Evolutionary conservation across 2,329 filamentous ascomycete species (phyloP).

Genomic region (Pseudogymnoascus destructans): DNA sequence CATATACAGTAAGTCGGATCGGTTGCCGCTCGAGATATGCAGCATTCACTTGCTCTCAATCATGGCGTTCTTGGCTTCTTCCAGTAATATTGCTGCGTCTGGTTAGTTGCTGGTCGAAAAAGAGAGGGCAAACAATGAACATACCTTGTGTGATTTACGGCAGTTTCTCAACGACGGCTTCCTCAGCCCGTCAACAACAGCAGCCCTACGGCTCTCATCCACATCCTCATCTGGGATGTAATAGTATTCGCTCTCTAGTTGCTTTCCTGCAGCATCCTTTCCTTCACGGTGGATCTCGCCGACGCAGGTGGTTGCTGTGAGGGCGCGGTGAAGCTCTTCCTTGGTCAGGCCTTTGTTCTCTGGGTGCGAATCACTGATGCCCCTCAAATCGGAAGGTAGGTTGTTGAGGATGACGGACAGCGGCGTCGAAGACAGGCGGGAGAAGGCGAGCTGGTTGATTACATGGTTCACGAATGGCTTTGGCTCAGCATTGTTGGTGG

Average conservation of each 20-base stretch:
- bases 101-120: background rate
- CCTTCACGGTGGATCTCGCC: conserved; percentile 82
- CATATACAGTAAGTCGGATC: conserved; percentile 5
- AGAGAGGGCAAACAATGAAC: conserved; percentile 19
- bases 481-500: conserved; percentile 29
- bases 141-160: conserved; percentile 93
- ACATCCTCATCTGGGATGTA: conserved; percentile 80
- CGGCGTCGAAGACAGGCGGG: conserved; percentile 80
- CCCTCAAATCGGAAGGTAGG: conserved; percentile 55
- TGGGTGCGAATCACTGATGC: conserved; percentile 18
- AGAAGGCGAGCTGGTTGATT: conserved; percentile 90
- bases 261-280: conserved; percentile 90
- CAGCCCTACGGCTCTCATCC: conserved; percentile 64
- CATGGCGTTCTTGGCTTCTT: conserved; percentile 49
- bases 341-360: conserved; percentile 38
- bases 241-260: conserved; percentile 92
- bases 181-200: conserved; percentile 72
- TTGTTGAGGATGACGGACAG: conserved; percentile 81
- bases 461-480: conserved; percentile 63
- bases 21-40: background rate
- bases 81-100: conserved; percentile 53
- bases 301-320: conserved; percentile 65
- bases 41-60: conserved; percentile 16
- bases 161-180: conserved; percentile 84
- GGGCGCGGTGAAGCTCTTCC: conserved; percentile 53